A percentile compares a stretch with the other conserved stretches of the same genome.
Conservation (phyloP, 2,329 filamentous ascomycete species). For the Aphanocladium album region DNA sequence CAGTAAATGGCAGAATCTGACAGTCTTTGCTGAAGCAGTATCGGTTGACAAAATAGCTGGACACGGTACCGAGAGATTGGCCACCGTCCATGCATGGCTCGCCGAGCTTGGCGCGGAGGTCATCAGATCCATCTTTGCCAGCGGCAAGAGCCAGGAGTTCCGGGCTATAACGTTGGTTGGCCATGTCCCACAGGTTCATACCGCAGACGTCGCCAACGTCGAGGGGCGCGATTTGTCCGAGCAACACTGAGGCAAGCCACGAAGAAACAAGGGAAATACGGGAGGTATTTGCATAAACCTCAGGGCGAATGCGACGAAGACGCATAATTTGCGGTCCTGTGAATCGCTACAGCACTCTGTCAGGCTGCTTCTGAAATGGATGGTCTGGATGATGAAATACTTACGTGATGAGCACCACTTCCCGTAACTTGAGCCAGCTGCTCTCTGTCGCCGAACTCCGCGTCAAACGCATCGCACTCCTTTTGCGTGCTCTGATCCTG, state of each 20-base stretch:
- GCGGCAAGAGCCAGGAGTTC: conserved; percentile 70
- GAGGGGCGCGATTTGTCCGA: conserved; percentile 79
- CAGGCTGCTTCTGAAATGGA: no score
- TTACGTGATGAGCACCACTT: conserved; percentile 78
- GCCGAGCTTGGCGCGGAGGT: conserved; percentile 73
- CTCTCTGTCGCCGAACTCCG: conserved; percentile 58
- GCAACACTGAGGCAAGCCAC: conserved; percentile 85
- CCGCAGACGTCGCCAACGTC: conserved; percentile 94
- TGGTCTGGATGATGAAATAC: no score
- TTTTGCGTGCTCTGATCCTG: conserved; percentile 92
- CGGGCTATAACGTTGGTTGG: conserved; percentile 66
- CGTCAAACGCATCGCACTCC: conserved; percentile 87
- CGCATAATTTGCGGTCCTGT: conserved; percentile 95
- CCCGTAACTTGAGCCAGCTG: conserved; percentile 75
- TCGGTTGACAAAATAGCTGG: conserved; percentile 69
- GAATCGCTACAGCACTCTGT: conserved; percentile 62
- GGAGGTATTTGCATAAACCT: conserved; percentile 73
- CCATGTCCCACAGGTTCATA: conserved; percentile 95
- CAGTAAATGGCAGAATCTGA: conserved; percentile 79
- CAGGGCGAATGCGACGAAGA: conserved; percentile 73
- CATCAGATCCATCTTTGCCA: conserved; percentile 53
- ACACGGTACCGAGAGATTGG: conserved; percentile 68
- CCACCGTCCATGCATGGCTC: conserved; percentile 76
- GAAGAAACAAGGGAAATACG: conserved; percentile 93
- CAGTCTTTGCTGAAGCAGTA: conserved; percentile 76